Evolutionary conservation across 2,329 filamentous ascomycete genomes (phyloP).

Genomic region (Paecilomyces formosus): DNA sequence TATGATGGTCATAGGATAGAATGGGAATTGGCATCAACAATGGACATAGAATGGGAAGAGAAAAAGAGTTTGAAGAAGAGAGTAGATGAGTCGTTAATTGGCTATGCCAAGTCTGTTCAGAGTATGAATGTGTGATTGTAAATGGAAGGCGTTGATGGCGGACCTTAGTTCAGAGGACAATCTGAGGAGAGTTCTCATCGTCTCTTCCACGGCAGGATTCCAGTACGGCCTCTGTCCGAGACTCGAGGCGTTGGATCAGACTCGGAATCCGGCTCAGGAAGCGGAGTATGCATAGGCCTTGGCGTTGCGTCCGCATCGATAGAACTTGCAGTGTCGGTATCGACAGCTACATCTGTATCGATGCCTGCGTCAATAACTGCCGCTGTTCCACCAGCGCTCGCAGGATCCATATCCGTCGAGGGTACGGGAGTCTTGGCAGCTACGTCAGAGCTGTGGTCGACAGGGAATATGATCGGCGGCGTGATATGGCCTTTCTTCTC

Average conservation of each 20-base stretch:
- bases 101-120: not conserved
- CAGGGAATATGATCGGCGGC: slow-evolving; percentile 18
- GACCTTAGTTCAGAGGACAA: not conserved
- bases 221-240: not conserved
- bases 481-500: slow-evolving; percentile 20
- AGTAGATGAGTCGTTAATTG: not conserved
- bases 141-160: not conserved
- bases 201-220: not conserved
- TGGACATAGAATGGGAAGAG: slow-evolving; percentile 3
- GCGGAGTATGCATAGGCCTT: slow-evolving; percentile 6
- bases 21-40: not conserved
- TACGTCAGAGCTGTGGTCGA: not conserved
- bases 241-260: not conserved
- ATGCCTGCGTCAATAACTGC: not conserved
- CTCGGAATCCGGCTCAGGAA: not conserved
- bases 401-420: not conserved
- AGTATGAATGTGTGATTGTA: not conserved
- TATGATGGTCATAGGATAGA: not conserved
- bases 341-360: not conserved
- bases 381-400: not conserved
- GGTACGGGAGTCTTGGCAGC: not conserved
- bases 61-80: not conserved
- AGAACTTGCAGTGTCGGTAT: slow-evolving; percentile 4
- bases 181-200: not conserved
- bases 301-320: slow-evolving; percentile 7